A percentile compares a stretch with the other conserved stretches of the same genome.
Evolutionary conservation across 108 stramenopile genomes (phyloP).

Genomic region (Pelagomonas calceolata): DNA sequence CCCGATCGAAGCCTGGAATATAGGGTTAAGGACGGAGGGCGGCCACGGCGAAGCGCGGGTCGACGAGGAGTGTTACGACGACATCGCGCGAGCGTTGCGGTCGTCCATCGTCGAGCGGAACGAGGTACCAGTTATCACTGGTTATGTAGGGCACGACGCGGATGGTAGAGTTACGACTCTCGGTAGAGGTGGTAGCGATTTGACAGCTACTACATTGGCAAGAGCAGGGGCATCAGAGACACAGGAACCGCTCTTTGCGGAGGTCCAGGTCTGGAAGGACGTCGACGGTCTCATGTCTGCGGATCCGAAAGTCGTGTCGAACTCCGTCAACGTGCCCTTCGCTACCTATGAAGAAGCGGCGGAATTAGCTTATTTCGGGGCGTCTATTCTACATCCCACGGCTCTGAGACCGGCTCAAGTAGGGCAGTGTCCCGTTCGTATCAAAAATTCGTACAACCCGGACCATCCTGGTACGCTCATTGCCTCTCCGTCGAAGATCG

Average conservation of each 20-base stretch:
- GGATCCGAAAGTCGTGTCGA: conserved; percentile 76
- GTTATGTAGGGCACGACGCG: conserved; percentile 79
- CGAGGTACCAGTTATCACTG: conserved; percentile 82
- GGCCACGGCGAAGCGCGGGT: conserved; percentile 82
- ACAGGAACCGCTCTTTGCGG: conserved; percentile 40
- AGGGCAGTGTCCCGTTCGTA: conserved; percentile 72
- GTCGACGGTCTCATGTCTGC: conserved; percentile 92
- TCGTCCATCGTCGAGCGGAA: not conserved
- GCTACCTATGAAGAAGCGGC: conserved; percentile 87
- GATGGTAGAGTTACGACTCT: conserved; percentile 80
- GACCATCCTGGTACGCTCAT: conserved; percentile 75
- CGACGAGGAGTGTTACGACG: conserved; percentile 43
- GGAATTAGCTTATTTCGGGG: conserved; percentile 97
- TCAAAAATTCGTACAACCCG: conserved; percentile 97
- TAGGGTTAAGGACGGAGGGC: conserved; percentile 74
- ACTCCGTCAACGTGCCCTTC: conserved; percentile 65
- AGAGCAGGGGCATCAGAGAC: conserved; percentile 64
- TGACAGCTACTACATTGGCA: conserved; percentile 86
- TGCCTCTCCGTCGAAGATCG: not conserved
- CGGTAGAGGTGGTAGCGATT: conserved; percentile 84
- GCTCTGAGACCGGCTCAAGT: conserved; percentile 83
- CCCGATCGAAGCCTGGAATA: conserved; percentile 85
- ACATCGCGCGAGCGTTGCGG: conserved; percentile 48
- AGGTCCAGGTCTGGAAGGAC: conserved; percentile 98
- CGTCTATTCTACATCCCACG: conserved; percentile 87